Evolutionary conservation across 257 asterid genomes (phyloP).

Genomic region (Solanum etuberosum): DNA sequence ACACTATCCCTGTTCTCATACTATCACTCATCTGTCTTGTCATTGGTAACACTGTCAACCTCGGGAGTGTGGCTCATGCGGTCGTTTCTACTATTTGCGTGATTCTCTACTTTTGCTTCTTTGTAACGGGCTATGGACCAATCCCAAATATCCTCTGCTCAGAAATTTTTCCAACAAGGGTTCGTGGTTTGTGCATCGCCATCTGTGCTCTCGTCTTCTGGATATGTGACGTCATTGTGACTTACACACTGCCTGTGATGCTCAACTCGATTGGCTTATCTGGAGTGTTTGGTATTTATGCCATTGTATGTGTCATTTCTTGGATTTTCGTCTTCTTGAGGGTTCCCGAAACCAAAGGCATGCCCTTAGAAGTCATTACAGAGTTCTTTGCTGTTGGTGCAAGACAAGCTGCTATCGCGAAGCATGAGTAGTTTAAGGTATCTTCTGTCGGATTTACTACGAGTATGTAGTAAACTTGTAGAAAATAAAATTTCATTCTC

Average conservation of each 20-base stretch:
- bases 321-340: constrained; percentile 61
- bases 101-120: constrained; percentile 71
- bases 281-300: constrained; percentile 73
- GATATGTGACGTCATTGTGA: constrained; percentile 85
- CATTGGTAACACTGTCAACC: constrained; percentile 44
- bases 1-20: constrained; percentile 63
- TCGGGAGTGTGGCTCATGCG: constrained; percentile 57
- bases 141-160: constrained; percentile 83
- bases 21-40: constrained; percentile 52
- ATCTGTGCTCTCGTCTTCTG: constrained; percentile 80
- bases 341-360: constrained; percentile 85
- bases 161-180: constrained; percentile 80
- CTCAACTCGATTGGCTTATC: constrained; percentile 65
- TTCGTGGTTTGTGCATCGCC: constrained; percentile 89
- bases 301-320: constrained; percentile 50
- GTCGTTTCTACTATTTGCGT: constrained; percentile 68
- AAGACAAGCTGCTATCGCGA: constrained; percentile 24
- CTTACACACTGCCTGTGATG: constrained; percentile 72
- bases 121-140: constrained; percentile 89
- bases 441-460: neutral
- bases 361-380: constrained; percentile 80
- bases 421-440: constrained; percentile 17
- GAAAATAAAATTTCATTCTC: neutral
- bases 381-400: constrained; percentile 88
- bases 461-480: neutral